Conservation (phyloP, 2,329 filamentous ascomycete genomes). For the Pestalotiopsis sp. region DNA sequence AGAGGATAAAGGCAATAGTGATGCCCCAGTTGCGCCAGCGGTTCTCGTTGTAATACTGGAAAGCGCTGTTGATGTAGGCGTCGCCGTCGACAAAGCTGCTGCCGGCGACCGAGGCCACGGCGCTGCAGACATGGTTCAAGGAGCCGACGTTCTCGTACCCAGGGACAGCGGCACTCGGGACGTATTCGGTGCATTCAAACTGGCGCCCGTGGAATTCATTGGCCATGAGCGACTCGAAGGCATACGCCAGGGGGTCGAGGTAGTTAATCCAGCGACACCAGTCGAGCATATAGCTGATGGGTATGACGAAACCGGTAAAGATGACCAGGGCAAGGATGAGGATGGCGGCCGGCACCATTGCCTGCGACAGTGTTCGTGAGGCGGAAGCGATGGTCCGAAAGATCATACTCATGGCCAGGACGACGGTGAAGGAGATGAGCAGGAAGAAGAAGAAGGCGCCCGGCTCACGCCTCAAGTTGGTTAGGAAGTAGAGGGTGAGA, state of each 20-base stretch:
- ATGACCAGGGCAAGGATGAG: slow-evolving; percentile 66
- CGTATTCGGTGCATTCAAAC: slow-evolving; percentile 52
- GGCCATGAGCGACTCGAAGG: slow-evolving; percentile 77
- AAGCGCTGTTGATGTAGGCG: slow-evolving; percentile 54
- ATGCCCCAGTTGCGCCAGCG: slow-evolving; percentile 73
- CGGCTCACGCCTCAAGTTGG: slow-evolving; percentile 71
- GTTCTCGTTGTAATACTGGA: slow-evolving; percentile 58
- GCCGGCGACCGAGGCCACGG: slow-evolving; percentile 58
- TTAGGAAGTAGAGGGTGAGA: slow-evolving; percentile 81
- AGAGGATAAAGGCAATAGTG: slow-evolving; percentile 61
- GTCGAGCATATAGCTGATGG: slow-evolving; percentile 66
- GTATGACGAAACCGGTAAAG: slow-evolving; percentile 69
- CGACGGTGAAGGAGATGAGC: slow-evolving; percentile 71
- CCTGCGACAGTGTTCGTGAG: slow-evolving; percentile 69
- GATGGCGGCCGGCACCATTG: slow-evolving; percentile 58
- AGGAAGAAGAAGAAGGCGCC: slow-evolving; percentile 83
- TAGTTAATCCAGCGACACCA: slow-evolving; percentile 85
- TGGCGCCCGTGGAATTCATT: slow-evolving; percentile 75
- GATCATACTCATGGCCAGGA: slow-evolving; percentile 79
- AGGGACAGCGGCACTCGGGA: slow-evolving; percentile 38
- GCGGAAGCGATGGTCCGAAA: slow-evolving; percentile 77
- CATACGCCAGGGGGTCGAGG: slow-evolving; percentile 75
- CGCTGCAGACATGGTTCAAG: slow-evolving; percentile 54
- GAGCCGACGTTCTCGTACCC: slow-evolving; percentile 36
- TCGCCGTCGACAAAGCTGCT: slow-evolving; percentile 54